Conservation (phyloP, 306 rosid genomes). For the Astragalus membranaceus region DNA sequence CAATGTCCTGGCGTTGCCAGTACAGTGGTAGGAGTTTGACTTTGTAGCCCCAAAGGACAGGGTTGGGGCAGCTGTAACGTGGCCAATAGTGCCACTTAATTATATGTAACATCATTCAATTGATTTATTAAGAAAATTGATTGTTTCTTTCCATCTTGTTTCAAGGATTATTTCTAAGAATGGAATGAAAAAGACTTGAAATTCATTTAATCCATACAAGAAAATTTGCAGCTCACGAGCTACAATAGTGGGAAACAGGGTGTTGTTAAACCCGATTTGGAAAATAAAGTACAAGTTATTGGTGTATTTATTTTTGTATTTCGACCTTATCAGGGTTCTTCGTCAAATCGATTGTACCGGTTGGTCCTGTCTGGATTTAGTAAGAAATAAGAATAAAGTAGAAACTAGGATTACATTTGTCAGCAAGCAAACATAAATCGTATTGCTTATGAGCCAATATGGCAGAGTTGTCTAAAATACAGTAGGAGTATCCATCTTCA, state of each 20-base stretch:
- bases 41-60: no score
- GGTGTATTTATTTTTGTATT: no score
- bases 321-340: no score
- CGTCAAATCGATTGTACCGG: no score
- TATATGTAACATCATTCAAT: slow-evolving; percentile 24
- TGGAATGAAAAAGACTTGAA: neutral
- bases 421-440: neutral
- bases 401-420: neutral
- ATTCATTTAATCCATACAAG: neutral
- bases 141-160: neutral
- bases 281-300: no score
- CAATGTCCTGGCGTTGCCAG: neutral
- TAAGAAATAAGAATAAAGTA: no score
- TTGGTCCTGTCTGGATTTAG: no score
- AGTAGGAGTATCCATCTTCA: slow-evolving; percentile 57
- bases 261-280: no score
- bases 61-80: no score
- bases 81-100: no score
- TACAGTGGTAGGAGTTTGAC: no score
- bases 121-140: slow-evolving; percentile 26
- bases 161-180: neutral
- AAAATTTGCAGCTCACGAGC: neutral
- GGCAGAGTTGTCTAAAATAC: neutral
- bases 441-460: neutral
- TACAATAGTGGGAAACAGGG: no score